Evolutionary conservation across 306 rosid genomes (phyloP), one percentile per base, ranked within the genome.

Genomic region (Begonia fuchsioides): DNA sequence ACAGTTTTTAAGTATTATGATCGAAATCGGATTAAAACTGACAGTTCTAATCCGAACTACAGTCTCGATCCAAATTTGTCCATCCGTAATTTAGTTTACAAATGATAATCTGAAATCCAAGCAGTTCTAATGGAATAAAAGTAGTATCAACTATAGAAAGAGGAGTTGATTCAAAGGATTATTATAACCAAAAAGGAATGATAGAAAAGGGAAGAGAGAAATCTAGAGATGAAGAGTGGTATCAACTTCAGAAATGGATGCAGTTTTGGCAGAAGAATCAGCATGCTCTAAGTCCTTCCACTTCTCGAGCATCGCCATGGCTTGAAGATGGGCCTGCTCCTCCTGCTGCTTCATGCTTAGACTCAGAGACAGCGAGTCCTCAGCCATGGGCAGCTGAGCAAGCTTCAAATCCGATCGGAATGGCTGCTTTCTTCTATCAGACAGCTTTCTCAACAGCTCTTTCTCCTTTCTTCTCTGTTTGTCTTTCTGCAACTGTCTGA

Each of bases 181-280:
- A 26, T 26, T 26, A 26, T 26, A 26, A 26, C 5, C 35, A 26
- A 26, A 26, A 26, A 26, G 35, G 35, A 26, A 26, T 26, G 8
- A 26, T 8, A 2, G 35, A 26, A 52, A 19, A 52, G 26, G 50
- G 39, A 58, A 8, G 10, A 8, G 10, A 63, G 41, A 49, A 64
- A 51, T 74, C 76, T 65, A 90, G 66, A 90, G 92, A 79, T 84
- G 97, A 62, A 90, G 95, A 10, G 96, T 83, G 71, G 95, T 88
- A 68, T 83, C 96, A 44, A 88, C 84, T 1, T 83, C 93, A 1
- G 88, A 69, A 62, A 45, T 63, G 14, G 76, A 67, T 9, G 63
- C 19, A 60, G 62, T 64, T 20, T 79, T 56, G 47, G 65, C 17
- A 13, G 74, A 71, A 45, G 73, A 54, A 17, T 47, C 60, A 13